These are phyloP conservation scores for Aphanomyces cochlioides DNA, from an alignment of 352 stramenopile genomes.

Conservation along the genomic window DNA sequence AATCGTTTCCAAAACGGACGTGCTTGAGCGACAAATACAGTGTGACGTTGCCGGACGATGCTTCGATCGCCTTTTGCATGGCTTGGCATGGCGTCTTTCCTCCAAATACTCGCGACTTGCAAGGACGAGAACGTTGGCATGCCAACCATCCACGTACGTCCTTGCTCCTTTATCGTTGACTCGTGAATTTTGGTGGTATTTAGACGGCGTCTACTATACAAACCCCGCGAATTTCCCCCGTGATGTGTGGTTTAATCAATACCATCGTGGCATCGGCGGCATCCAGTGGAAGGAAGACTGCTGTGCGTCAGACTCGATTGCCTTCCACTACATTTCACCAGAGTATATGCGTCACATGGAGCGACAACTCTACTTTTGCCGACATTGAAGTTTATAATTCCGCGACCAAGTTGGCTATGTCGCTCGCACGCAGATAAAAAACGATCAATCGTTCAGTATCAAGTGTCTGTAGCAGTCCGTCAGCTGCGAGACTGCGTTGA, in stretches of 20 bases:
- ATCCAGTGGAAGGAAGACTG: constrained; percentile 48
- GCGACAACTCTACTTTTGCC: constrained; percentile 64
- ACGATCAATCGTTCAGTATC: too few relatives aligned
- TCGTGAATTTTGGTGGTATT: not conserved
- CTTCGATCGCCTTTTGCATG: constrained; percentile 82
- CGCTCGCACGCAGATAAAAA: too few relatives aligned
- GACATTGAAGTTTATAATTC: constrained; percentile 6
- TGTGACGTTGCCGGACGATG: constrained; percentile 73
- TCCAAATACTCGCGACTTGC: constrained; percentile 64
- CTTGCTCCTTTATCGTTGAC: not conserved
- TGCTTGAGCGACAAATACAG: constrained; percentile 65
- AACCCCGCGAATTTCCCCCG: constrained; percentile 40
- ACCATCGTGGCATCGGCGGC: constrained; percentile 65
- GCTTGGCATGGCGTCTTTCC: constrained; percentile 73
- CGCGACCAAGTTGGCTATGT: not conserved
- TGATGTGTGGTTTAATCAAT: constrained; percentile 60
- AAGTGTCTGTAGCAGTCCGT: too few relatives aligned
- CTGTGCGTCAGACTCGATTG: constrained; percentile 60
- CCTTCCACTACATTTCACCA: constrained; percentile 73
- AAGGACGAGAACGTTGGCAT: constrained; percentile 75
- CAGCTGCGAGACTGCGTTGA: too few relatives aligned
- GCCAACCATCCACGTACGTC: constrained; percentile 46
- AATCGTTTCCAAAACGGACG: constrained; percentile 45
- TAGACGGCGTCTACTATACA: constrained; percentile 59
- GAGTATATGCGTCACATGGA: constrained; percentile 78